These are phyloP conservation scores for Cucurbita argyrosperma DNA, from an alignment of 306 rosid genomes.

Conservation along the genomic window DNA sequence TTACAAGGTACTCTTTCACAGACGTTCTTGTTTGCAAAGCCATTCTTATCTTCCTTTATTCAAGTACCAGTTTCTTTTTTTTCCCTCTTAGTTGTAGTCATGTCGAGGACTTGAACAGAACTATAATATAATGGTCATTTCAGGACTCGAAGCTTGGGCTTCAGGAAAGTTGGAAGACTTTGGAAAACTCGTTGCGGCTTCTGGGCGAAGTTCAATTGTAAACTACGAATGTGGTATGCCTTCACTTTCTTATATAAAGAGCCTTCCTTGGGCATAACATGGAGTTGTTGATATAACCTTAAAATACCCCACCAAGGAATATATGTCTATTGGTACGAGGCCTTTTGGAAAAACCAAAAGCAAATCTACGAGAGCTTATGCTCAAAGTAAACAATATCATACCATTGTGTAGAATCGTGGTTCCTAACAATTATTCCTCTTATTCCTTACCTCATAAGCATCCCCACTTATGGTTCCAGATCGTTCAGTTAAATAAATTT, in stretches of 20 bases:
- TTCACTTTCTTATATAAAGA: not conserved
- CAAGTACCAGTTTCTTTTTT: not conserved
- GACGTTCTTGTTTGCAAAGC: not conserved
- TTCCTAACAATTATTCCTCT: not conserved
- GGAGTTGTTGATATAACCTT: too few relatives aligned
- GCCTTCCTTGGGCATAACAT: not conserved
- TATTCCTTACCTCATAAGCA: not conserved
- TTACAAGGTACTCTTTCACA: constrained; percentile 34
- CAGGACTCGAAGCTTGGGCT: constrained; percentile 88
- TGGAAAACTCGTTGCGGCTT: constrained; percentile 65
- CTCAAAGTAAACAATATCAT: too few relatives aligned
- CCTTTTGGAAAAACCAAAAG: too few relatives aligned
- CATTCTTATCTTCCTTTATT: constrained; percentile 5
- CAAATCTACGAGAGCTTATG: too few relatives aligned
- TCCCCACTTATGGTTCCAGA: not conserved
- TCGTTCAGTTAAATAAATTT: not conserved
- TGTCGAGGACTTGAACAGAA: not conserved
- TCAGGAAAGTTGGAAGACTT: constrained; percentile 54
- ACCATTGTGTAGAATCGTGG: too few relatives aligned
- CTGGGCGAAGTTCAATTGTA: constrained; percentile 82
- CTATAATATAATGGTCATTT: constrained; percentile 14
- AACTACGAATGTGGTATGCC: constrained; percentile 83
- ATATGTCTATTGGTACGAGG: too few relatives aligned
- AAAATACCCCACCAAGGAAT: too few relatives aligned
- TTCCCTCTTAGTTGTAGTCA: not conserved